Evolutionary conservation across 2,329 filamentous ascomycete genomes (phyloP).

Genomic region (Trichoderma sp.): DNA sequence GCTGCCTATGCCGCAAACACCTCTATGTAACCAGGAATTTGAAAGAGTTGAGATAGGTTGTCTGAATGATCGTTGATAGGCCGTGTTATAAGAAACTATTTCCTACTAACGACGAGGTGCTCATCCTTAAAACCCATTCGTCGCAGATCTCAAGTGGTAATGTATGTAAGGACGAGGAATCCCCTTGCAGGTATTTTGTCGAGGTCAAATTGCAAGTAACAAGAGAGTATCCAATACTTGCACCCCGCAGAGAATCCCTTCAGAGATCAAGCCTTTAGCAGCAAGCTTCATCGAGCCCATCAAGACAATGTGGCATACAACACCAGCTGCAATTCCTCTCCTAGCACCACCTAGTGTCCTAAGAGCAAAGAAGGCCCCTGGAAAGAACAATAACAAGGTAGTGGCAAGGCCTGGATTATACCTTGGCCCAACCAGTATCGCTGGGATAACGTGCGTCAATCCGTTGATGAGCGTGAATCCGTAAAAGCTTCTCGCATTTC

Average conservation of each 20-base stretch:
- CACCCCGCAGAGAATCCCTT: conserved; percentile 15
- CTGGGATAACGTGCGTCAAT: conserved; percentile 17
- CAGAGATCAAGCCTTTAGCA: conserved; percentile 5
- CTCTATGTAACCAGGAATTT: too few species aligned
- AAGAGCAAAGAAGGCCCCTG: conserved; percentile 6
- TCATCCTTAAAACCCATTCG: not conserved
- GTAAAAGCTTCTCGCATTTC: conserved; percentile 6
- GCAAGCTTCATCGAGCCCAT: conserved; percentile 25
- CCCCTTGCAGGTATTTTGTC: not conserved
- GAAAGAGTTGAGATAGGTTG: too few species aligned
- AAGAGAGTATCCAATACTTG: conserved; percentile 10
- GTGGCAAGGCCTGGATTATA: conserved; percentile 21
- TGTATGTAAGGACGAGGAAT: not conserved
- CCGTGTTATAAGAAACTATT: too few species aligned
- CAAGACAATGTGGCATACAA: conserved; percentile 8
- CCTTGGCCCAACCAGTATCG: not conserved
- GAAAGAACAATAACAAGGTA: conserved; percentile 8
- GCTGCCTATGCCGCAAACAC: too few species aligned
- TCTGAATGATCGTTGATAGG: too few species aligned
- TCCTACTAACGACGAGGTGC: too few species aligned
- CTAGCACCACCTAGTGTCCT: conserved; percentile 1
- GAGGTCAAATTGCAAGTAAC: not conserved
- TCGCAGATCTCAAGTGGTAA: too few species aligned
- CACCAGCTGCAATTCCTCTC: conserved; percentile 11
- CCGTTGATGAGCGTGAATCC: conserved; percentile 14